Evolutionary conservation across 805 yeast species (phyloP), one percentile per base, ranked within the genome.

Genomic region (Cyberlindnera misumaiensis): DNA sequence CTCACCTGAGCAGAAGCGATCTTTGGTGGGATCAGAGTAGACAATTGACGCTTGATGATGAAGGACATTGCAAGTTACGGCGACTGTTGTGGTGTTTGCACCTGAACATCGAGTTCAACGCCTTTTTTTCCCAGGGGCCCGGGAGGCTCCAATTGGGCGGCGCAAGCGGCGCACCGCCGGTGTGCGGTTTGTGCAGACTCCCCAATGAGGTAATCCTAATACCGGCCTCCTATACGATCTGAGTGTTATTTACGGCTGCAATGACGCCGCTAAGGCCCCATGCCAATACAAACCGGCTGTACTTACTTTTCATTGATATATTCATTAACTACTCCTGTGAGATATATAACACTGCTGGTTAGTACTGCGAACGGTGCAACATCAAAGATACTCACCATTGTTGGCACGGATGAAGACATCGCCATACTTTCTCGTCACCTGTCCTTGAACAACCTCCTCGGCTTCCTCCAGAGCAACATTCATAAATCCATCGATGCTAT

Each of bases 1-100:
- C 89, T 56, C 75, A 83, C 90, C 68, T 81, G 76, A 34, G 96
- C 93, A 47, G 97, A 88, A 41, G 96, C 97, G 61, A 90, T 81
- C 90, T 90, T 90, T 65, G 98, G 98, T 56, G 98, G 98, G 62
- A 90, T 89, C 72, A 90, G 75, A 59, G 97, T 83, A 51, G 97
- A 88, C 65, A 90, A 76, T 56, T 82, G 82, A 72, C 98, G 89
- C 81, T 85, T 89, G 60, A 80, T 73, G 67, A 88, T 73, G 72
- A 80, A 83, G 59, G 93, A 83, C 94, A 84, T 86, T 37, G 24
- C 28, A 27, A 8, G 17, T 22, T 30, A 24, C 28, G 24, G 30
- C 28, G 16, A 25, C 32, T 25, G 30, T 15, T 29, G 35, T 33
- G 34, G 10, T 3, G 11, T 30, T 16, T 24, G 26, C 22, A 13